These are phyloP conservation scores for Lagenidium sp. DNA, from an alignment of 352 stramenopile species.

Conservation along the genomic window DNA sequence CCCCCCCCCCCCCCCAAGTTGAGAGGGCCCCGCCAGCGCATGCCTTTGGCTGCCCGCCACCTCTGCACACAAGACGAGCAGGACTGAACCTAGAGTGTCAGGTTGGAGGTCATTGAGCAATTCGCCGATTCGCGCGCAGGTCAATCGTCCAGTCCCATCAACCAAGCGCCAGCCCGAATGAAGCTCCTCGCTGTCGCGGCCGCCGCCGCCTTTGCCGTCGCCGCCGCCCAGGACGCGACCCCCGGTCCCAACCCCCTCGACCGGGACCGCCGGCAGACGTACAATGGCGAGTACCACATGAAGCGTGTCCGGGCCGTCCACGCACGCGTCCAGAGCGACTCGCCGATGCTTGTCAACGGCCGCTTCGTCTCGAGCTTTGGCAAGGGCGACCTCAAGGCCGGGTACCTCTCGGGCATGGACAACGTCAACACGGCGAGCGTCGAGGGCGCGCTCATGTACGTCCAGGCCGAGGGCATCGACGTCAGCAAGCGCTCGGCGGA, in stretches of 20 bases:
- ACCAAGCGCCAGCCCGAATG: neutral
- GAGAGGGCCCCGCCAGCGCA: too few species aligned
- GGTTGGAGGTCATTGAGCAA: neutral
- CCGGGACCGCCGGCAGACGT: constrained; percentile 7
- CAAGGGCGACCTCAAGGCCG: constrained; percentile 34
- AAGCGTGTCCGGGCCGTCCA: constrained; percentile 48
- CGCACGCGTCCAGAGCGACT: constrained; percentile 67
- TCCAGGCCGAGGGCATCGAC: constrained; percentile 80
- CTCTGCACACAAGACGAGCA: too few species aligned
- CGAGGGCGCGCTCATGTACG: constrained; percentile 75
- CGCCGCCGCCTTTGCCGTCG: neutral
- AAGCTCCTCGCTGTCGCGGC: neutral
- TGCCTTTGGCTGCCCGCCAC: too few species aligned
- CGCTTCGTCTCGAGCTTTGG: constrained; percentile 59
- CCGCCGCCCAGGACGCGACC: too few species aligned
- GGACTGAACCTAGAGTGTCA: too few species aligned
- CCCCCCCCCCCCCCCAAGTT: too few species aligned
- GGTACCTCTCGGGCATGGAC: constrained; percentile 42
- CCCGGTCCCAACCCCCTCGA: constrained; percentile 9
- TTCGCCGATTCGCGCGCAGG: too few species aligned
- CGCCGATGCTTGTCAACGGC: constrained; percentile 42
- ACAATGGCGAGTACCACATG: constrained; percentile 58
- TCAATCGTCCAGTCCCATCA: too few species aligned
- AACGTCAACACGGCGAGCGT: constrained; percentile 28
- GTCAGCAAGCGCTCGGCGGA: constrained; percentile 31